Percentiles rank a stretch among this genome's conserved stretches.
These are phyloP conservation scores for Sicyos edulis DNA, from an alignment of 306 rosid genomes.

Conservation along the genomic window DNA sequence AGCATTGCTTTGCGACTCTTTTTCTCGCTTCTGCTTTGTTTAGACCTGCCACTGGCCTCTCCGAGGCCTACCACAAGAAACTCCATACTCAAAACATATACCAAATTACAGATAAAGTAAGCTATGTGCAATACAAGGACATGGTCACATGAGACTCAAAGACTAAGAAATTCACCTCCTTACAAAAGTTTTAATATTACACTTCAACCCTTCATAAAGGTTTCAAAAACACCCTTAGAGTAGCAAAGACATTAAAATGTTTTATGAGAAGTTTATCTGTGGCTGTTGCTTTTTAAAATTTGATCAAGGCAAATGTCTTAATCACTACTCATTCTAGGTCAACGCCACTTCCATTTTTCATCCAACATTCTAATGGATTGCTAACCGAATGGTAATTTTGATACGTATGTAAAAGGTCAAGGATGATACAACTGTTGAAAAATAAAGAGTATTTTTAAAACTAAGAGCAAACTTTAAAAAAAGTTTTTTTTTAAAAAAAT, in stretches of 20 bases:
- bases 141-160: too few species aligned
- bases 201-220: too few species aligned
- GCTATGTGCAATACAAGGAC: too few species aligned
- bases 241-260: neutral
- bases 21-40: conserved; percentile 97
- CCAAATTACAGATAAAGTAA: neutral
- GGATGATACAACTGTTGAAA: too few species aligned
- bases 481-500: too few species aligned
- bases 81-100: neutral
- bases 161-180: neutral
- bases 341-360: neutral
- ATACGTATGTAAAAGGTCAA: neutral
- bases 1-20: conserved; percentile 96
- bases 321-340: neutral
- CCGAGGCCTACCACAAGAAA: conserved; percentile 21
- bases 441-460: too few species aligned
- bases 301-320: neutral
- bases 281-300: too few species aligned
- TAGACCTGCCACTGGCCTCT: conserved; percentile 66
- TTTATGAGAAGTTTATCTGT: neutral
- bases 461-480: too few species aligned
- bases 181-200: neutral
- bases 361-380: neutral
- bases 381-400: too few species aligned
- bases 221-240: neutral